A percentile compares a stretch with the other conserved stretches of the same genome.
phyloP scores from a whole-genome alignment of 2,329 filamentous ascomycete species.

The Talaromyces piceae region DNA sequence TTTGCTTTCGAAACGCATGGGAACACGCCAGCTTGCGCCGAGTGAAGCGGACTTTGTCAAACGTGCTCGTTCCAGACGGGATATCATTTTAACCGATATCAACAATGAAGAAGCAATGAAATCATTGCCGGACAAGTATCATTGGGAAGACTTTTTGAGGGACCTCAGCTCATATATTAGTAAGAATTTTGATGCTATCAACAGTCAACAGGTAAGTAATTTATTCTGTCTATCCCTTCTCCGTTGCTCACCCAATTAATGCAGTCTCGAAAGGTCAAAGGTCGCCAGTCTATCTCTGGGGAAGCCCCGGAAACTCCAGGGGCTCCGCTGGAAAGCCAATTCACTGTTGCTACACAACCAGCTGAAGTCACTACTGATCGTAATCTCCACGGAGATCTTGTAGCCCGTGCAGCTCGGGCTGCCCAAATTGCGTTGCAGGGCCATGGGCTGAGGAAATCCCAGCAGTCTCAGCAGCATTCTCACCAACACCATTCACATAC shows the following conservation, averaged over 20 bases:
- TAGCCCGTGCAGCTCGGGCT: slow-evolving; percentile 41
- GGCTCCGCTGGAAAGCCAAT: slow-evolving; percentile 36
- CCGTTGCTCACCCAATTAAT: slow-evolving; percentile 15
- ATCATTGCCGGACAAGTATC: slow-evolving; percentile 51
- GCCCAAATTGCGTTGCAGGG: slow-evolving; percentile 43
- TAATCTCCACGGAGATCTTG: slow-evolving; percentile 38
- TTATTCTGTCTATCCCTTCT: not conserved
- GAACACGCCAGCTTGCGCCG: slow-evolving; percentile 47
- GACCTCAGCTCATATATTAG: slow-evolving; percentile 52
- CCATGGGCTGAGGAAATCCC: slow-evolving; percentile 30
- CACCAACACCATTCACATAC: slow-evolving; percentile 25
- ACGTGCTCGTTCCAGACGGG: slow-evolving; percentile 46
- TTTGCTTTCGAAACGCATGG: slow-evolving; percentile 48
- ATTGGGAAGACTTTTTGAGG: slow-evolving; percentile 57
- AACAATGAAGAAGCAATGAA: slow-evolving; percentile 43
- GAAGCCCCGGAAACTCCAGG: slow-evolving; percentile 29
- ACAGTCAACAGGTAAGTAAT: slow-evolving; percentile 38
- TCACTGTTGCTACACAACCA: slow-evolving; percentile 32
- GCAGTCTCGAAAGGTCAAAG: slow-evolving; percentile 35
- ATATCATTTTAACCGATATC: slow-evolving; percentile 50
- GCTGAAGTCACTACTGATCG: slow-evolving; percentile 33
- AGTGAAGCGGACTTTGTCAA: slow-evolving; percentile 55
- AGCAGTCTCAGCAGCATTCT: slow-evolving; percentile 27
- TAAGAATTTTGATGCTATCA: slow-evolving; percentile 49
- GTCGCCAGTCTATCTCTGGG: slow-evolving; percentile 28